Percentiles rank a stretch among this genome's conserved stretches.
Evolutionary conservation across 306 rosid genomes (phyloP).

Genomic region (Ochetophila trinervis): DNA sequence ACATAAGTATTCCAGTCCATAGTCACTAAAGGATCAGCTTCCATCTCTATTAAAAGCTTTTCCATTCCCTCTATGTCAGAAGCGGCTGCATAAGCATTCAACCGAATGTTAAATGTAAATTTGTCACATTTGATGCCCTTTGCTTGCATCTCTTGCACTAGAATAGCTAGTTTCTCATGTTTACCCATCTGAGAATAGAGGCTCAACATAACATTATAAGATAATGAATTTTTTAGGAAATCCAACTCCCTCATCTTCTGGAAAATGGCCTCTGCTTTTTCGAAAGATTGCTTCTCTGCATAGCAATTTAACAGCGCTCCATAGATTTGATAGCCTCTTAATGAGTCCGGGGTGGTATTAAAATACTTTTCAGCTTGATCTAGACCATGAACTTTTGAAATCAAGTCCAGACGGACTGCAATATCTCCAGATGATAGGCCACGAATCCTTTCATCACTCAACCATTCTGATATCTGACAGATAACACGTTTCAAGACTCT

Average conservation of each 20-base stretch:
- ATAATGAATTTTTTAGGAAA: conserved; percentile 17
- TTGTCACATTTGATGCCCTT: conserved; percentile 33
- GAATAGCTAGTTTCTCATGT: conserved; percentile 43
- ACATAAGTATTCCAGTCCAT: conserved; percentile 46
- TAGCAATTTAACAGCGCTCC: conserved; percentile 60
- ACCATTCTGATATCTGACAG: conserved; percentile 60
- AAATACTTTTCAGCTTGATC: conserved; percentile 60
- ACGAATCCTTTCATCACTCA: conserved; percentile 29
- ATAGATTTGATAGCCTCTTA: conserved; percentile 37
- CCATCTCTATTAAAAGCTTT: conserved; percentile 54
- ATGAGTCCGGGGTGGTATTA: conserved; percentile 31
- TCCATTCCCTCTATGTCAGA: conserved; percentile 47
- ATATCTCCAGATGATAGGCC: conserved; percentile 29
- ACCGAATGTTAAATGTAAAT: conserved; percentile 38
- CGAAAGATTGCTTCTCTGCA: conserved; percentile 41
- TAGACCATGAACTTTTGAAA: conserved; percentile 56
- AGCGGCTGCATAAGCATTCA: conserved; percentile 43
- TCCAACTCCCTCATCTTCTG: conserved; percentile 42
- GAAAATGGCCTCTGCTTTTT: conserved; percentile 54
- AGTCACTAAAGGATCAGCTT: conserved; percentile 41
- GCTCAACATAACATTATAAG: conserved; percentile 52
- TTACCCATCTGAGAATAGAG: conserved; percentile 53
- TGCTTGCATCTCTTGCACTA: conserved; percentile 56
- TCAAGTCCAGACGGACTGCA: conserved; percentile 49
- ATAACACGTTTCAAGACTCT: not conserved